phyloP scores from a whole-genome alignment of 2,329 filamentous ascomycete genomes.

The Trichoderma citrinoviride region DNA sequence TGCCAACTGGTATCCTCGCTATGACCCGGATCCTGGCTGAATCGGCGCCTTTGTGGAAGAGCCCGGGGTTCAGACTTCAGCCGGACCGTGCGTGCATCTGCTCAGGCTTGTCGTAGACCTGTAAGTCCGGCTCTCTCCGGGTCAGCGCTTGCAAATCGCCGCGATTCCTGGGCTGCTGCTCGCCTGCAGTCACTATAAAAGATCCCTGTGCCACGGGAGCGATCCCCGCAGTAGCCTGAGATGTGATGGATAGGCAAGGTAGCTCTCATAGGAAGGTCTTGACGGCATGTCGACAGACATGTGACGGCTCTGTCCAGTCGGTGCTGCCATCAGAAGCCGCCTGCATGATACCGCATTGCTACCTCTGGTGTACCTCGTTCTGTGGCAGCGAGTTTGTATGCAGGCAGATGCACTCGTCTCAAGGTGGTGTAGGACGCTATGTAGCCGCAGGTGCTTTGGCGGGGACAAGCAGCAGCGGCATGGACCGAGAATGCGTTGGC shows the following conservation, averaged over 20 bases:
- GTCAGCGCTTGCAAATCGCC: not conserved
- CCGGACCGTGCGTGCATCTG: not conserved
- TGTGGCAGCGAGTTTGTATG: not conserved
- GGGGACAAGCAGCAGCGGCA: not conserved
- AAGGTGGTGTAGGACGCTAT: no score
- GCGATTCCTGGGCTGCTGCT: not conserved
- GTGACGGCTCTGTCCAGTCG: conserved; percentile 11
- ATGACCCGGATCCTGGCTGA: not conserved
- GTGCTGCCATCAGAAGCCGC: conserved; percentile 4
- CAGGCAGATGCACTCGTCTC: not conserved
- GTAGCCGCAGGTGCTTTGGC: not conserved
- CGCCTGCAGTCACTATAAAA: conserved; percentile 13
- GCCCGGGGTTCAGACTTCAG: not conserved
- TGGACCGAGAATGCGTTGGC: not conserved
- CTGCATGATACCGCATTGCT: conserved; percentile 5
- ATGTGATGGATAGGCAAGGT: conserved; percentile 7
- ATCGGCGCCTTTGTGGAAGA: not conserved
- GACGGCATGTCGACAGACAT: not conserved
- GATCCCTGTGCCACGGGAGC: conserved; percentile 19
- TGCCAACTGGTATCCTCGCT: not conserved
- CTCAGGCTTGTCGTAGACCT: not conserved
- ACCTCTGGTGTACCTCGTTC: not conserved
- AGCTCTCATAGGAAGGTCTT: conserved; percentile 19
- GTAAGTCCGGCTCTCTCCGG: not conserved
- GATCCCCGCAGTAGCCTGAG: conserved; percentile 16